phyloP scores from a whole-genome alignment of 345 rosid species.

The Populus simonii region DNA sequence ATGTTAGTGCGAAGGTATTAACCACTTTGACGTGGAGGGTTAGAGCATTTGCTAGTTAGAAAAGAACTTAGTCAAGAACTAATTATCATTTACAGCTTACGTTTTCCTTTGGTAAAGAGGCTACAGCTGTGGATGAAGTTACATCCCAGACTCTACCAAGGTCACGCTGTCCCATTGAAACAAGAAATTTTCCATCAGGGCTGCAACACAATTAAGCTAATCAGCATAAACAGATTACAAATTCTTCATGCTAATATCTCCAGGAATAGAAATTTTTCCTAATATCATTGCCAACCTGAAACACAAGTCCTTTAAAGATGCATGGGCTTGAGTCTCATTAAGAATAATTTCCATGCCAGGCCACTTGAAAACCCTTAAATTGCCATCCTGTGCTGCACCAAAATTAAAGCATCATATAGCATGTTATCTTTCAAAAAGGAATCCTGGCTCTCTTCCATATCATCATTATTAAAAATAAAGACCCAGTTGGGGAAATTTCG shows the following conservation, averaged over 20 bases:
- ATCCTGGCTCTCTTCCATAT: neutral
- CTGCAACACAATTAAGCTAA: conserved; percentile 40
- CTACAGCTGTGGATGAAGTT: conserved; percentile 45
- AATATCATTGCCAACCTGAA: conserved; percentile 56
- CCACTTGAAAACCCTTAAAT: conserved; percentile 82
- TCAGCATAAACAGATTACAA: conserved; percentile 17
- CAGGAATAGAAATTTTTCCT: conserved; percentile 10
- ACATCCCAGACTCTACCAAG: conserved; percentile 91
- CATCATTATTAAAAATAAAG: neutral
- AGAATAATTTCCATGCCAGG: conserved; percentile 72
- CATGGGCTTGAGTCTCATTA: conserved; percentile 62
- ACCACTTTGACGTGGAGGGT: neutral
- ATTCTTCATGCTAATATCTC: conserved; percentile 3
- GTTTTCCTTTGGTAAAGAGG: conserved; percentile 63
- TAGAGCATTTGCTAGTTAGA: neutral
- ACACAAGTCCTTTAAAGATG: conserved; percentile 58
- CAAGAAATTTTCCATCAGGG: conserved; percentile 77
- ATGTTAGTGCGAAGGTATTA: neutral
- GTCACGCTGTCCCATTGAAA: conserved; percentile 63
- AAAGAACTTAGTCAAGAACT: neutral
- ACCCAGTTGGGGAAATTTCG: neutral
- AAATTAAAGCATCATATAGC: conserved; percentile 34
- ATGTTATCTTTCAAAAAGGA: conserved; percentile 17
- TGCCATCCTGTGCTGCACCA: conserved; percentile 86
- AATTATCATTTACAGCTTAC: conserved; percentile 35